These are phyloP conservation scores for Exophiala sp. DNA, from an alignment of 2,329 filamentous ascomycete genomes.

Conservation along the genomic window DNA sequence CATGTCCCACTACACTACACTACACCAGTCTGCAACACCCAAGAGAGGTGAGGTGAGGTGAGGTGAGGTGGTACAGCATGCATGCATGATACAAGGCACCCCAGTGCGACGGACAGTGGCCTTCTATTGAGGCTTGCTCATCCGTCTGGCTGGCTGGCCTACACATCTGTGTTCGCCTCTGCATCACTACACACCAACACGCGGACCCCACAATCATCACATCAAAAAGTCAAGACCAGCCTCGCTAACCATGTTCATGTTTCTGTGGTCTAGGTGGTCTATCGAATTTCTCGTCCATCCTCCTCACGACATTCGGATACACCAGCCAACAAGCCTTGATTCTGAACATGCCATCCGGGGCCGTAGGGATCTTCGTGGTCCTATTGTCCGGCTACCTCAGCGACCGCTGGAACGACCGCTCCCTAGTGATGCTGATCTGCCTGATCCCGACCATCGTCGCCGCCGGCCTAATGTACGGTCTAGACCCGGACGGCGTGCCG, in stretches of 20 bases:
- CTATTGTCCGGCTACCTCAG: slow-evolving; percentile 39
- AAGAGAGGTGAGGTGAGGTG: no score
- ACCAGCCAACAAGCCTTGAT: slow-evolving; percentile 41
- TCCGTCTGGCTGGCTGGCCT: no score
- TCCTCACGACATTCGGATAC: slow-evolving; percentile 43
- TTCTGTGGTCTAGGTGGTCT: slow-evolving; percentile 26
- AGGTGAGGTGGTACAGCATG: no score
- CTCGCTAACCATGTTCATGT: no score
- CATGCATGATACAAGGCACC: no score
- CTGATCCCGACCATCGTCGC: slow-evolving; percentile 46
- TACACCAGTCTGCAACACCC: no score
- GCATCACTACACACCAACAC: neutral
- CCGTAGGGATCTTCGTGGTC: slow-evolving; percentile 41
- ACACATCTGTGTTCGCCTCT: no score
- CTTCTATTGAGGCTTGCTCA: no score
- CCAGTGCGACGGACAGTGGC: no score
- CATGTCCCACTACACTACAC: no score
- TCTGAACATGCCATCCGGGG: slow-evolving; percentile 42
- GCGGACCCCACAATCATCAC: no score
- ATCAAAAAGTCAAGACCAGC: no score
- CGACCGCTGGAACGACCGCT: slow-evolving; percentile 39
- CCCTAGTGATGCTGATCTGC: slow-evolving; percentile 40
- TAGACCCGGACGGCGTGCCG: slow-evolving; percentile 32
- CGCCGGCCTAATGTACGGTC: slow-evolving; percentile 32
- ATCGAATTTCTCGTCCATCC: slow-evolving; percentile 42